Conservation (phyloP, 176 grass and related monocot species). For the Melocanna baccifera region DNA sequence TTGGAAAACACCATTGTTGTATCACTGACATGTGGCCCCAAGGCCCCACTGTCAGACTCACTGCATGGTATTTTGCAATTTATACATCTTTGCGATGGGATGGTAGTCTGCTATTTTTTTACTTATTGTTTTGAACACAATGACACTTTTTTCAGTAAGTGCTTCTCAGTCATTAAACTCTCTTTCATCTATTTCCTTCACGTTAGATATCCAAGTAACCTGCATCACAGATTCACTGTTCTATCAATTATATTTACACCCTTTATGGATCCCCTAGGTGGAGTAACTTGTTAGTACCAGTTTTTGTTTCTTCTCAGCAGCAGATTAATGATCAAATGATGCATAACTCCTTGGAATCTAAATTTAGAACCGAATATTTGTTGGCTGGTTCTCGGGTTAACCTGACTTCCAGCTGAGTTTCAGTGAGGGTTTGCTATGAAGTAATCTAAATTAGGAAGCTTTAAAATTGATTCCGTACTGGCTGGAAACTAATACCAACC, state of each 20-base stretch:
- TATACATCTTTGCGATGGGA: conserved; percentile 19
- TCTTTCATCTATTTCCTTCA: not conserved
- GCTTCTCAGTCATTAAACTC: not conserved
- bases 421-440: not conserved
- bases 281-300: not conserved
- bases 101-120: not conserved
- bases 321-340: conserved; percentile 4
- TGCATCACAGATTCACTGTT: not conserved
- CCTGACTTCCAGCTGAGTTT: not conserved
- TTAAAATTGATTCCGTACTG: conserved; percentile 20
- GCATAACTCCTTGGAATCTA: not conserved
- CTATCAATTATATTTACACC: not conserved
- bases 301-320: conserved; percentile 2
- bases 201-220: not conserved
- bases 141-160: not conserved
- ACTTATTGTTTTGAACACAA: conserved; percentile 8
- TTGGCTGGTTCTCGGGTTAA: conserved; percentile 1
- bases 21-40: not conserved
- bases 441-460: conserved; percentile 11
- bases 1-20: not conserved
- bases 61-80: conserved; percentile 2
- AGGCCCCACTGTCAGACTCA: not conserved
- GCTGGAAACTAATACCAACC: not conserved
- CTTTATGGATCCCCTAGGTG: not conserved
- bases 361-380: conserved; percentile 9